Conservation (phyloP, 2,329 filamentous ascomycete genomes). For the Cytospora leucostoma region DNA sequence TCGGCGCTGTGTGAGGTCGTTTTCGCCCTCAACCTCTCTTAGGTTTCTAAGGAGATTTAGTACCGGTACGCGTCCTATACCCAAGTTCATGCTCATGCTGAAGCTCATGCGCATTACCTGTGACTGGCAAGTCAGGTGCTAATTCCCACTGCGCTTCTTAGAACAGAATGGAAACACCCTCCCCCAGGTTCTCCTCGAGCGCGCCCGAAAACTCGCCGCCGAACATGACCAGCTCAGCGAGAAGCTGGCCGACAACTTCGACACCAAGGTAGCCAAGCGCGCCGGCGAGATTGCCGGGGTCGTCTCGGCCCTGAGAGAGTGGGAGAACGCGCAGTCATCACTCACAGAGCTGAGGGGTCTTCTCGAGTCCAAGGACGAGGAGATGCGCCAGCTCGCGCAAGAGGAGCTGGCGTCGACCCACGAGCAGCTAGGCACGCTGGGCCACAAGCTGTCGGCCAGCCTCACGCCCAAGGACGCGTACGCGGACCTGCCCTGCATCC, state of each 20-base stretch:
- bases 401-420: conserved; percentile 76
- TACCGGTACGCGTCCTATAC: conserved; percentile 41
- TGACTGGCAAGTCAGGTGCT: not conserved
- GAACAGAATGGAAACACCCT: conserved; percentile 37
- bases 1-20: conserved; percentile 49
- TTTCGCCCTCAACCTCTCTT: conserved; percentile 35
- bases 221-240: conserved; percentile 59
- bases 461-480: conserved; percentile 90
- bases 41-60: conserved; percentile 46
- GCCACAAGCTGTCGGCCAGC: conserved; percentile 69
- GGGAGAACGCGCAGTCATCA: conserved; percentile 56
- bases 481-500: conserved; percentile 81
- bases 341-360: conserved; percentile 56
- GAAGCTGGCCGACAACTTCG: conserved; percentile 56
- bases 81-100: not conserved
- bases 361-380: conserved; percentile 56
- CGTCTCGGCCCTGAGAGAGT: conserved; percentile 58
- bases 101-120: not conserved
- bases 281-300: conserved; percentile 63
- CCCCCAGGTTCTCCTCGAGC: conserved; percentile 58
- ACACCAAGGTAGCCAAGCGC: conserved; percentile 58
- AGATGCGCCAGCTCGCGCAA: conserved; percentile 75
- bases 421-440: conserved; percentile 62
- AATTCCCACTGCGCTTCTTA: not conserved
- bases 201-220: conserved; percentile 57